phyloP scores from a whole-genome alignment of 139 green algal genomes.

The Trebouxia sp. region DNA sequence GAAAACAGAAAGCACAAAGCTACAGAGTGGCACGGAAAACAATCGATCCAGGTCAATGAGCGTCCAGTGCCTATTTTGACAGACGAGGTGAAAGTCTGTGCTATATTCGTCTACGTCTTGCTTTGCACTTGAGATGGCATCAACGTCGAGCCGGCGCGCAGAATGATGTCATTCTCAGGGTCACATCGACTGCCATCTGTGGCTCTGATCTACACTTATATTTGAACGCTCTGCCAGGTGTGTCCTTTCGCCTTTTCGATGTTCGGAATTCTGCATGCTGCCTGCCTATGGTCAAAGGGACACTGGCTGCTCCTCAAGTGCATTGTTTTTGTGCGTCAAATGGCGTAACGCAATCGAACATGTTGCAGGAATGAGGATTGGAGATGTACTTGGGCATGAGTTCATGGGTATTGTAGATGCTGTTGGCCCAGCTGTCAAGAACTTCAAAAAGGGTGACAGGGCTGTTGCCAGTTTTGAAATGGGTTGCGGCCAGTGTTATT shows the following conservation, averaged over 20 bases:
- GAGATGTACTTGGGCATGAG: constrained; percentile 46
- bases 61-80: background rate
- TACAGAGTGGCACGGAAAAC: constrained; percentile 24
- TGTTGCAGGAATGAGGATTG: constrained; percentile 57
- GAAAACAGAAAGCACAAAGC: background rate
- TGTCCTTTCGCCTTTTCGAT: background rate
- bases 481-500: constrained; percentile 65
- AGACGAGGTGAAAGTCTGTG: background rate
- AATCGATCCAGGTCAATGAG: constrained; percentile 15
- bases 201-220: constrained; percentile 80
- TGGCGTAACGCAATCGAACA: too few relatives aligned
- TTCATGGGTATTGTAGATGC: constrained; percentile 72
- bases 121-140: too few relatives aligned
- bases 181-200: constrained; percentile 74
- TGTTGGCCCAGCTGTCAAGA: constrained; percentile 54
- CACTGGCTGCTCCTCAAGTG: too few relatives aligned
- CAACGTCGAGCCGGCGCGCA: constrained; percentile 35
- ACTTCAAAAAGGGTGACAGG: constrained; percentile 59
- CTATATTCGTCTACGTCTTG: too few relatives aligned
- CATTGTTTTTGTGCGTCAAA: too few relatives aligned
- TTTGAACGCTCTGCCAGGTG: constrained; percentile 55
- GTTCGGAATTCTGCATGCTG: too few relatives aligned
- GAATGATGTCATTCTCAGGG: constrained; percentile 63
- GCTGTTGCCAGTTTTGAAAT: constrained; percentile 78
- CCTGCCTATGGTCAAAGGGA: background rate